These are phyloP conservation scores for Olyra latifolia DNA, from an alignment of 176 grass and related monocot genomes.

Conservation along the genomic window DNA sequence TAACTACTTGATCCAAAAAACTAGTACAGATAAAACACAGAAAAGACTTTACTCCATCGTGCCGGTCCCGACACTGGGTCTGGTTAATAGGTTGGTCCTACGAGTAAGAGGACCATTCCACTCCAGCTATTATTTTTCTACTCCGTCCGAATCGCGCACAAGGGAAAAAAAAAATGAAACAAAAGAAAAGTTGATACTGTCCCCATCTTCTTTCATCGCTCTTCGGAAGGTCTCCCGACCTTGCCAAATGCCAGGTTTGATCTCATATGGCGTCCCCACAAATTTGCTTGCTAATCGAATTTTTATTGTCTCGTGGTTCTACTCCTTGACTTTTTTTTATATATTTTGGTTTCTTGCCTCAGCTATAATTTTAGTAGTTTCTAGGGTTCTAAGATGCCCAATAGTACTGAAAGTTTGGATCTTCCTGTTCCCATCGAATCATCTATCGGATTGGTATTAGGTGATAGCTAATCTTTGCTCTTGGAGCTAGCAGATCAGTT, in stretches of 20 bases:
- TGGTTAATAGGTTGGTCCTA: no score
- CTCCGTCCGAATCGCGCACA: not conserved
- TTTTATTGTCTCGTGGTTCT: not conserved
- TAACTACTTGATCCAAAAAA: no score
- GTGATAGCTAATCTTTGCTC: not conserved
- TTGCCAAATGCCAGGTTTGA: not conserved
- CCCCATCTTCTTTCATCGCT: not conserved
- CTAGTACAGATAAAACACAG: no score
- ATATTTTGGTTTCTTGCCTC: not conserved
- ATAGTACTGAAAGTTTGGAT: not conserved
- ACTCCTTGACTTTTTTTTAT: not conserved
- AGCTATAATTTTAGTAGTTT: not conserved
- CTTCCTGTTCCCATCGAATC: not conserved
- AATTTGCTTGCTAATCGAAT: not conserved
- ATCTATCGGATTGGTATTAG: not conserved
- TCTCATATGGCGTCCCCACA: not conserved
- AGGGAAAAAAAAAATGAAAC: not conserved
- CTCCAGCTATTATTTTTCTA: not conserved
- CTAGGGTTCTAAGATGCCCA: constrained; percentile 1
- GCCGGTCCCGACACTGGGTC: no score
- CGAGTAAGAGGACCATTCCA: no score
- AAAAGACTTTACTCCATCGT: no score
- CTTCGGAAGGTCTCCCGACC: not conserved
- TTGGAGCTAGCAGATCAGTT: not conserved
- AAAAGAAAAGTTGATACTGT: not conserved